These are phyloP conservation scores for Sporothrix brasiliensis DNA, from an alignment of 2,329 filamentous ascomycete genomes.

Conservation along the genomic window DNA sequence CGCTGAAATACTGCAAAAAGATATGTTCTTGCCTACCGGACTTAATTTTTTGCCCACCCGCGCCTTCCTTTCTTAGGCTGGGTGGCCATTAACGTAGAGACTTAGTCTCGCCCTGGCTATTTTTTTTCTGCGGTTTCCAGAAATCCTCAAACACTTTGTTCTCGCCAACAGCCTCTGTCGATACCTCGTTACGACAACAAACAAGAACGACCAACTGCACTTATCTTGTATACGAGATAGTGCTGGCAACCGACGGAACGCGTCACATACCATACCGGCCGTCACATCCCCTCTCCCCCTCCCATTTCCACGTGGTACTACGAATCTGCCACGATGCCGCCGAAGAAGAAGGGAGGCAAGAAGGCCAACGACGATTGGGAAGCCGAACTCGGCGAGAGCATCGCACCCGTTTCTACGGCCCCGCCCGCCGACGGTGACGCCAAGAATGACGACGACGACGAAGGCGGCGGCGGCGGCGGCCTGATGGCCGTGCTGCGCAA, in stretches of 20 bases:
- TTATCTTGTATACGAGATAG: not conserved
- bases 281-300: not conserved
- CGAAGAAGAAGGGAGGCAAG: constrained; percentile 82
- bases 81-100: constrained; percentile 9
- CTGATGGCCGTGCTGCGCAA: constrained; percentile 80
- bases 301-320: not conserved
- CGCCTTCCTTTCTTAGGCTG: constrained; percentile 18
- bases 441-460: constrained; percentile 50
- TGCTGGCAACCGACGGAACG: constrained; percentile 7
- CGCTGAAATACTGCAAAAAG: not conserved
- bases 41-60: constrained; percentile 34
- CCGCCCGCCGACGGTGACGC: constrained; percentile 51
- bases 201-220: not conserved
- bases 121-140: constrained; percentile 22
- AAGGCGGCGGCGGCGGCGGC: constrained; percentile 64
- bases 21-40: constrained; percentile 23
- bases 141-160: not conserved
- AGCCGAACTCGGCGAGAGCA: constrained; percentile 80
- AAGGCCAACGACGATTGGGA: constrained; percentile 96
- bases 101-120: constrained; percentile 21
- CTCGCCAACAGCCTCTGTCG: not conserved
- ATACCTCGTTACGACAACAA: not conserved
- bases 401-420: constrained; percentile 63
- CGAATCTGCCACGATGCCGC: constrained; percentile 67
- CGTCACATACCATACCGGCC: not conserved